Evolutionary conservation across 2,329 filamentous ascomycete species (phyloP).

Genomic region (Geosmithia putterillii): DNA sequence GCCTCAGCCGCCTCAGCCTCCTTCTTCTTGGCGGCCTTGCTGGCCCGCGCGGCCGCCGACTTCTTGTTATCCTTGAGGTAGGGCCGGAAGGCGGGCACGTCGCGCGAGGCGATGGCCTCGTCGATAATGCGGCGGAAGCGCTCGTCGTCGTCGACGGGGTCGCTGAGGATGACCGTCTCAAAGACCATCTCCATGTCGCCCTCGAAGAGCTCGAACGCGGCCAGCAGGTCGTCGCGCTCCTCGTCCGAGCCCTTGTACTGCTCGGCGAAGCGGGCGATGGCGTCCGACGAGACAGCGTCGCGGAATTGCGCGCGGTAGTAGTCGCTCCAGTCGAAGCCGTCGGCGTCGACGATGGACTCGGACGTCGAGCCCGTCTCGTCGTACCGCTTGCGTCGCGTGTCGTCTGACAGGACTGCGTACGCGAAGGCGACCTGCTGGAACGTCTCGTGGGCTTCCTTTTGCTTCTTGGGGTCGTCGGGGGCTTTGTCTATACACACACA

Average conservation of each 20-base stretch:
- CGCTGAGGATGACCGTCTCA: slow-evolving; percentile 74
- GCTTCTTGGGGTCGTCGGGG: slow-evolving; percentile 38
- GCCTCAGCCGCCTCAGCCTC: slow-evolving; percentile 61
- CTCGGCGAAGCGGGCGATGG: slow-evolving; percentile 62
- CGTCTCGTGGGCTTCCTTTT: slow-evolving; percentile 59
- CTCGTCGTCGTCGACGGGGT: slow-evolving; percentile 73
- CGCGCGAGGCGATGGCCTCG: slow-evolving; percentile 57
- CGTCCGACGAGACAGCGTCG: slow-evolving; percentile 60
- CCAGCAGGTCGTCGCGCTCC: slow-evolving; percentile 66
- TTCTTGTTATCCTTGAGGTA: slow-evolving; percentile 66
- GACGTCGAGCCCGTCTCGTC: slow-evolving; percentile 83
- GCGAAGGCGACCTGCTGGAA: slow-evolving; percentile 92
- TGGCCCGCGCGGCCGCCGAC: slow-evolving; percentile 44
- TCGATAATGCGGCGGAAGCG: slow-evolving; percentile 75
- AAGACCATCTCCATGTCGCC: slow-evolving; percentile 73
- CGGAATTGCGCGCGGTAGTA: slow-evolving; percentile 81
- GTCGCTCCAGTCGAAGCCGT: slow-evolving; percentile 80
- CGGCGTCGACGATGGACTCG: slow-evolving; percentile 64
- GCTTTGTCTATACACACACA: slow-evolving; percentile 66
- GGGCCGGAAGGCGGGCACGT: slow-evolving; percentile 52
- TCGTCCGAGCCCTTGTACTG: slow-evolving; percentile 81
- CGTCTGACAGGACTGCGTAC: slow-evolving; percentile 83
- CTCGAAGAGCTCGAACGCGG: slow-evolving; percentile 58
- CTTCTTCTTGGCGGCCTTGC: slow-evolving; percentile 30
- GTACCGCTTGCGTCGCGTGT: slow-evolving; percentile 69